Conservation (phyloP, 345 rosid genomes). For the Linum trigynum region DNA sequence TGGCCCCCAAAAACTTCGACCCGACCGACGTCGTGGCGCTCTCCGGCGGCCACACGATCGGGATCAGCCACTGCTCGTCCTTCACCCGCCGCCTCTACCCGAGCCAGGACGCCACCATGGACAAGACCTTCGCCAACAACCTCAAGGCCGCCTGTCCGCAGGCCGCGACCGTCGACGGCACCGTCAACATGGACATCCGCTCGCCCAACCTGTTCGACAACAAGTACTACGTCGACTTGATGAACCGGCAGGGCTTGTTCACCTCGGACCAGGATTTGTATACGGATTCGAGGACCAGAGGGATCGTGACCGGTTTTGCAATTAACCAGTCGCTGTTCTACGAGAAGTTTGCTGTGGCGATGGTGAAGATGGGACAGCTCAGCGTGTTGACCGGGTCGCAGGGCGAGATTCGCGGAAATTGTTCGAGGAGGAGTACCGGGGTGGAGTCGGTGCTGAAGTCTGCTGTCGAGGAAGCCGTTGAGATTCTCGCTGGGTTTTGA, state of each 20-base stretch:
- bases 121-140: constrained; percentile 47
- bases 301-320: constrained; percentile 55
- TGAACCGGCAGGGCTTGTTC: constrained; percentile 76
- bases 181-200: constrained; percentile 42
- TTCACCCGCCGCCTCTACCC: constrained; percentile 67
- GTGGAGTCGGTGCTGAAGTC: not conserved
- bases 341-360: constrained; percentile 41
- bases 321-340: constrained; percentile 46
- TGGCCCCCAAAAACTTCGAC: constrained; percentile 40
- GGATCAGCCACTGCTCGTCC: constrained; percentile 50
- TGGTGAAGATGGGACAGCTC: constrained; percentile 76
- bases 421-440: constrained; percentile 48
- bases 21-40: constrained; percentile 71
- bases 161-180: constrained; percentile 27
- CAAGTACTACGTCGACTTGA: constrained; percentile 65
- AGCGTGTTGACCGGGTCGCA: constrained; percentile 45
- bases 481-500: not conserved
- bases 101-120: constrained; percentile 62
- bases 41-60: constrained; percentile 90
- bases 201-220: constrained; percentile 71
- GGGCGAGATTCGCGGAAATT: constrained; percentile 74
- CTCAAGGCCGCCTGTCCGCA: constrained; percentile 53
- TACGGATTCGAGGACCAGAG: constrained; percentile 43
- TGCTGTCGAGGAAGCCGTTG: not conserved
- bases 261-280: constrained; percentile 85